These are phyloP conservation scores for Ophiosphaerella korrae DNA, from an alignment of 2,329 filamentous ascomycete genomes.

Conservation along the genomic window DNA sequence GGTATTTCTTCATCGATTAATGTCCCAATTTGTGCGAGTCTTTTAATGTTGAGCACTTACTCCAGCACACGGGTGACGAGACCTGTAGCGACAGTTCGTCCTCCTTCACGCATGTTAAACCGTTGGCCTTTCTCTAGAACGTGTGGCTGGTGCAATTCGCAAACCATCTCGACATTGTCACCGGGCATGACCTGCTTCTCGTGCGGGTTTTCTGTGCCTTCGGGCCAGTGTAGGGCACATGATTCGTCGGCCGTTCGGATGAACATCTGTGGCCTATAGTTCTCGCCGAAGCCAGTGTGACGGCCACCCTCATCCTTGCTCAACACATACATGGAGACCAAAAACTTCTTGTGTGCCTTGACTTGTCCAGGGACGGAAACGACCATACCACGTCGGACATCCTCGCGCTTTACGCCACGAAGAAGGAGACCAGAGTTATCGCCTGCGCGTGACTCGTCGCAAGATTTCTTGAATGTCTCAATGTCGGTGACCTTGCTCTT, in stretches of 20 bases:
- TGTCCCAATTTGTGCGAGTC: neutral
- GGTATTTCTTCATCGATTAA: slow-evolving; percentile 5
- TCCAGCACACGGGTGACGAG: slow-evolving; percentile 46
- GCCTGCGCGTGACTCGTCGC: slow-evolving; percentile 92
- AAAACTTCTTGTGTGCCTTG: slow-evolving; percentile 89
- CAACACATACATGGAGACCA: slow-evolving; percentile 94
- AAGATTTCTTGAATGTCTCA: slow-evolving; percentile 99
- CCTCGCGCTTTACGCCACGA: slow-evolving; percentile 94
- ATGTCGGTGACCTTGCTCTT: slow-evolving; percentile 99
- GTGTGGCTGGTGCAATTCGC: slow-evolving; percentile 81
- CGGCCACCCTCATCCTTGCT: slow-evolving; percentile 98
- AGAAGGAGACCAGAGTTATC: slow-evolving; percentile 98
- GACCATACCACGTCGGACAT: slow-evolving; percentile 94
- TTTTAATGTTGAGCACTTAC: slow-evolving; percentile 19
- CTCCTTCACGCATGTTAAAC: slow-evolving; percentile 98
- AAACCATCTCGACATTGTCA: slow-evolving; percentile 98
- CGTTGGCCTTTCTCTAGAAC: slow-evolving; percentile 91
- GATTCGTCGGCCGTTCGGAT: slow-evolving; percentile 84
- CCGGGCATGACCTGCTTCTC: slow-evolving; percentile 93
- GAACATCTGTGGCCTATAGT: slow-evolving; percentile 97
- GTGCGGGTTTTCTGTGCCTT: slow-evolving; percentile 73
- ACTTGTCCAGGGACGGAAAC: slow-evolving; percentile 80
- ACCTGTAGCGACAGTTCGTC: slow-evolving; percentile 60
- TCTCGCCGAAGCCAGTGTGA: slow-evolving; percentile 91
- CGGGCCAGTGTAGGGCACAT: slow-evolving; percentile 83